Base-by-base conservation (phyloP, 2,329 filamentous ascomycete species). In the Triangularia verruculosa region DNA sequence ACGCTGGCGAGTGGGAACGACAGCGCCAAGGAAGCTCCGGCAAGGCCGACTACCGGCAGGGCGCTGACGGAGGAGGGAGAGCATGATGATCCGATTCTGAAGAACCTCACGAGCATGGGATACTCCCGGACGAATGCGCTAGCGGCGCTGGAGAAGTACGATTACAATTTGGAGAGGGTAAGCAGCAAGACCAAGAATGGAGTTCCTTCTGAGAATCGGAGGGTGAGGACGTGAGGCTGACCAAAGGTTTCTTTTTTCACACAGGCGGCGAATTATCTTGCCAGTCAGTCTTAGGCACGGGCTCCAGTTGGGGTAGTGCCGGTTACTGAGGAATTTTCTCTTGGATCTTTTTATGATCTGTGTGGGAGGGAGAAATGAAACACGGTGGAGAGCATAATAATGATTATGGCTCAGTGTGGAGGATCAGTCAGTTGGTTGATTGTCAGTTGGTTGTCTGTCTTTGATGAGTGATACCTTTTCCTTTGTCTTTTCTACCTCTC, bases 111-210 rank as follows among this genome's bases (percentile, higher is more conserved):
- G 1, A 84, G 86, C 9, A 97, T 98, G 93, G 94, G 94, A 0
- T 98, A 96, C 74, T 78, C 86, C 4, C 83, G 94, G 28, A 79
- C 82, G 7, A 87, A 91, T 58, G 90, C 92, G 15, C 79, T 97
- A 34, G 82, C 82, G 57, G 94, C 95, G 24, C 79, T 98, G 74
- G 94, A 98, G 81, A 93, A 94, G 76, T 97, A 91, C 75, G 93
- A 98, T 78, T 97, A 98, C 78, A 95, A 97, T 76, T 84, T 97
- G 74, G 93, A 97, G 78, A 92, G 91, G 86, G 94, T 97, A 79
- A 79, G 87, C 57, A 59, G 24, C 80, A 59, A 59, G 57, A 59
- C 39, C 57, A 59, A 59, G 39, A 52, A 12, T 55, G 57, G 34
- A 34, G 53, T 61, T 51, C 13, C 51, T 57, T 59, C 22, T 28